phyloP scores from a whole-genome alignment of 169 alveolate genomes.

The Eimeria necatrix region DNA sequence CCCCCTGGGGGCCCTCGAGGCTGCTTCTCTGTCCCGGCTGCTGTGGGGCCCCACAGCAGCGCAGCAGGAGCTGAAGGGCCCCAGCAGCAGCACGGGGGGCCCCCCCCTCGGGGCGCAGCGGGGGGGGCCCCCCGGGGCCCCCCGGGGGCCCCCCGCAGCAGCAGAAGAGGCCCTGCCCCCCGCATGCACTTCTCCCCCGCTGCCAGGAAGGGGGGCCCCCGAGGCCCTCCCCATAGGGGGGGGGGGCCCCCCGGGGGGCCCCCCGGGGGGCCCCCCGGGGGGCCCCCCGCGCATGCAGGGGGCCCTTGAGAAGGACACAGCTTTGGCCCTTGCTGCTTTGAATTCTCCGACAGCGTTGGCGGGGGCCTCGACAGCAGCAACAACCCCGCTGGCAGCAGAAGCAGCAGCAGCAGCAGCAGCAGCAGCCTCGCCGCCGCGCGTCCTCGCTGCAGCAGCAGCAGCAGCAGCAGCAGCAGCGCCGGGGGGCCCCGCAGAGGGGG shows the following conservation, averaged over 20 bases:
- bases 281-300: background rate
- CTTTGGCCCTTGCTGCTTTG: conserved; percentile 25
- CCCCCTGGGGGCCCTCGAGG: no score
- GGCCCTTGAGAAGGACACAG: background rate
- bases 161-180: background rate
- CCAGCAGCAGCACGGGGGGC: background rate
- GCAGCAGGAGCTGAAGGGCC: background rate
- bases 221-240: background rate
- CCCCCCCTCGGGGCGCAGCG: background rate
- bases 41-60: no score
- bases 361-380: background rate
- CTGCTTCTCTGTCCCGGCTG: no score
- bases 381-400: conserved; percentile 34
- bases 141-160: background rate
- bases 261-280: background rate
- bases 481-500: conserved; percentile 4
- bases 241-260: conserved; percentile 24
- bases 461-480: conserved; percentile 13
- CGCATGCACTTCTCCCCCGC: background rate
- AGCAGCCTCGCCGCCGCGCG: no score
- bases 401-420: conserved; percentile 29
- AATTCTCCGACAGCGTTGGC: conserved; percentile 46
- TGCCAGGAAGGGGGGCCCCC: background rate
- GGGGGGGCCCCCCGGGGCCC: background rate
- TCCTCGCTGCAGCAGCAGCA: conserved; percentile 46